These are phyloP conservation scores for Wickerhamiella azyma DNA, from an alignment of 805 yeast species.

Conservation along the genomic window DNA sequence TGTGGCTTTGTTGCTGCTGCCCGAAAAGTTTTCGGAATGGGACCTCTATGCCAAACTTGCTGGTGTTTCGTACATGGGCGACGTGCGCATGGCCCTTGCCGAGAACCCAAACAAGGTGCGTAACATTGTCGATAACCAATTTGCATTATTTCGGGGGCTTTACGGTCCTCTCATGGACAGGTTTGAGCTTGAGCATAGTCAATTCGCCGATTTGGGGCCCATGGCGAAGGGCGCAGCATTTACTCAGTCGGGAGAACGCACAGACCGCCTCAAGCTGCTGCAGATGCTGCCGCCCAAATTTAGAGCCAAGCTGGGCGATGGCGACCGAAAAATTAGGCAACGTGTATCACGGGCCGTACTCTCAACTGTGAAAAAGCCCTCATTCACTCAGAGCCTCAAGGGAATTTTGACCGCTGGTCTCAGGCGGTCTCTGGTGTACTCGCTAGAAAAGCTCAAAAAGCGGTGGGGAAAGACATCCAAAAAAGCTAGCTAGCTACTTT, in stretches of 20 bases:
- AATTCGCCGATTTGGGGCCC: constrained; percentile 12
- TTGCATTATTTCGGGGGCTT: constrained; percentile 49
- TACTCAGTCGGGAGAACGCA: constrained; percentile 23
- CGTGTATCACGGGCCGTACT: constrained; percentile 32
- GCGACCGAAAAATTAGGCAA: constrained; percentile 23
- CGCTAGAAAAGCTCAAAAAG: constrained; percentile 18
- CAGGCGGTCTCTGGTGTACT: constrained; percentile 13
- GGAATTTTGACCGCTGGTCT: constrained; percentile 81
- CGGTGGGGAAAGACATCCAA: constrained; percentile 9
- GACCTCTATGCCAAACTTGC: constrained; percentile 68
- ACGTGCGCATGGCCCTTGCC: constrained; percentile 72
- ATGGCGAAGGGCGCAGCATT: constrained; percentile 22
- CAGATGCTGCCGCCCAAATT: constrained; percentile 38
- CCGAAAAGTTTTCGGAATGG: constrained; percentile 39
- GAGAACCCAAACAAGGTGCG: constrained; percentile 82
- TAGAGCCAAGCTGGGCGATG: constrained; percentile 30
- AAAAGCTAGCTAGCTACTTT: constrained; percentile 2
- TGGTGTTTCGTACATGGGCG: constrained; percentile 75
- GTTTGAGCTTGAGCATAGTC: constrained; percentile 21
- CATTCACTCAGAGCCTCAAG: constrained; percentile 61
- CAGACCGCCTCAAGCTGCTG: constrained; percentile 32
- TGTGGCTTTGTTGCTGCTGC: constrained; percentile 44
- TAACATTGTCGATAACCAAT: constrained; percentile 75
- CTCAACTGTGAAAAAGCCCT: constrained; percentile 52
- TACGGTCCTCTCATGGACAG: constrained; percentile 51